phyloP scores from a whole-genome alignment of 805 yeast genomes.

The Ogataea trehalophila region DNA sequence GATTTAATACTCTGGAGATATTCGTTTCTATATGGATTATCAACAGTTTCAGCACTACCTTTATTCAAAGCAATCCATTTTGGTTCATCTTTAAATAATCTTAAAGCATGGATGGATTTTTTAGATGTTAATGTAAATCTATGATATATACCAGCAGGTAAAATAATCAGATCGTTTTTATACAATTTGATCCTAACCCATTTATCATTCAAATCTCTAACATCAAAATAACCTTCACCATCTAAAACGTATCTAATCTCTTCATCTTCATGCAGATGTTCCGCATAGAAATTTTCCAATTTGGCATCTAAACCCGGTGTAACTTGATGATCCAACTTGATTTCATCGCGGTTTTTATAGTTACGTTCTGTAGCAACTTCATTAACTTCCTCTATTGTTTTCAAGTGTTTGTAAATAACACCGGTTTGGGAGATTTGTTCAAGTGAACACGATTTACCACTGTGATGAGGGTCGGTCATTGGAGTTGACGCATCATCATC shows the following conservation, averaged over 20 bases:
- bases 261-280: constrained; percentile 95
- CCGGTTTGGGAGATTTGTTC: constrained; percentile 57
- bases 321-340: constrained; percentile 53
- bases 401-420: constrained; percentile 56
- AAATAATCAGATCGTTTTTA: constrained; percentile 61
- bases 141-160: constrained; percentile 94
- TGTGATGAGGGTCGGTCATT: constrained; percentile 66
- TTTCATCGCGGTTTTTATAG: constrained; percentile 77
- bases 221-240: constrained; percentile 91
- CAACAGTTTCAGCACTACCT: constrained; percentile 33
- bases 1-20: constrained; percentile 35
- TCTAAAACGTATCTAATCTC: constrained; percentile 87
- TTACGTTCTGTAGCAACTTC: constrained; percentile 60
- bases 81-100: constrained; percentile 91
- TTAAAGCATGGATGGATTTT: constrained; percentile 66
- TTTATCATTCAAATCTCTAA: constrained; percentile 50
- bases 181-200: constrained; percentile 77
- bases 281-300: constrained; percentile 66
- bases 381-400: constrained; percentile 53
- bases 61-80: constrained; percentile 89
- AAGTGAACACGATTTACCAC: constrained; percentile 53
- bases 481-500: constrained; percentile 53
- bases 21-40: constrained; percentile 39
- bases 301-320: constrained; percentile 63
- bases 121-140: constrained; percentile 72